phyloP scores from a whole-genome alignment of 345 rosid species.

The Turritis glabra region DNA sequence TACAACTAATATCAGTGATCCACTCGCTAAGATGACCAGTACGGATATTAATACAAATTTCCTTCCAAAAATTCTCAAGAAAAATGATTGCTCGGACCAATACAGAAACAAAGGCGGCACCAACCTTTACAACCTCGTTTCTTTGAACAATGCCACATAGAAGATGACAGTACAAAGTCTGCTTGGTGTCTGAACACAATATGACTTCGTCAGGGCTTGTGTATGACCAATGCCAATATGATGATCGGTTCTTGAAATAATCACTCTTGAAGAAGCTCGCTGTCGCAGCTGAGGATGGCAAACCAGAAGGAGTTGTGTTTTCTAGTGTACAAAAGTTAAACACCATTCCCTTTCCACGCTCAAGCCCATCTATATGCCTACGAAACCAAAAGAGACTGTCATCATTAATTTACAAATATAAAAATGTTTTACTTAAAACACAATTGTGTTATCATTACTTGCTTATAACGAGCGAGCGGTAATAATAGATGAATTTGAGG shows the following conservation, averaged over 20 bases:
- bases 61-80: slow-evolving; percentile 58
- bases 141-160: slow-evolving; percentile 61
- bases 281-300: background rate
- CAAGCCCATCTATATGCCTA: slow-evolving; percentile 19
- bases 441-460: slow-evolving; percentile 5
- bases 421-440: background rate
- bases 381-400: background rate
- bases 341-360: slow-evolving; percentile 18
- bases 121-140: slow-evolving; percentile 53
- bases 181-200: slow-evolving; percentile 61
- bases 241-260: slow-evolving; percentile 49
- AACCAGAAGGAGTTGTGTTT: slow-evolving; percentile 6
- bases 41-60: slow-evolving; percentile 54
- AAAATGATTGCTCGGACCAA: slow-evolving; percentile 59
- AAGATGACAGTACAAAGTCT: slow-evolving; percentile 71
- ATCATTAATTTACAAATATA: background rate
- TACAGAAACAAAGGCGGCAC: slow-evolving; percentile 59
- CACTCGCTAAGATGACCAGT: slow-evolving; percentile 56
- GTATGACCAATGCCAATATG: slow-evolving; percentile 39
- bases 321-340: slow-evolving; percentile 7
- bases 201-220: slow-evolving; percentile 68
- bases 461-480: slow-evolving; percentile 20
- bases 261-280: slow-evolving; percentile 43
- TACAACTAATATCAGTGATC: slow-evolving; percentile 54
- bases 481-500: slow-evolving; percentile 10